Evolutionary conservation across 129 eudicot species (phyloP), one percentile per base, ranked within the genome.

Genomic region (Lactuca saligna): DNA sequence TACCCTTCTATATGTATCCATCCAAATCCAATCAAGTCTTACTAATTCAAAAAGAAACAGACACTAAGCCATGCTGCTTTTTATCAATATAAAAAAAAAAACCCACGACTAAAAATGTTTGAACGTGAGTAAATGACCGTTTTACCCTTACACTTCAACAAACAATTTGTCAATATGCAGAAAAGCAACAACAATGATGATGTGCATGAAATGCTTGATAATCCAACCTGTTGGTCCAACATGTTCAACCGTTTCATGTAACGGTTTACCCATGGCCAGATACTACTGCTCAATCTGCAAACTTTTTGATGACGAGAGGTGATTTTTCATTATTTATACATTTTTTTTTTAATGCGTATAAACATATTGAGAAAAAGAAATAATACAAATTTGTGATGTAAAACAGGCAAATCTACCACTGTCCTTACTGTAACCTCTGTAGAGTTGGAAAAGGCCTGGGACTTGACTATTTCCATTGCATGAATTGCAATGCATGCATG

Each of bases 401-500:
- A 8, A 57, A 79, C 96, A 92, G 98, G 87, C 82, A 89, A 63
- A 93, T 93, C 71, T 93, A 93, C 74, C 99, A 93, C 72, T 93
- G 99, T 85, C 97, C 95, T 4, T 93, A 74, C 81, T 93, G 97
- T 72, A 93, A 93, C 84, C 81, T 93, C 73, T 93, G 99, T 80
- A 81, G 99, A 79, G 87, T 93, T 60, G 95, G 99, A 62, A 89
- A 85, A 79, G 99, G 99, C 49, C 67, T 93, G 75, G 99, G 99
- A 54, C 39, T 93, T 11, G 97, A 89, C 68, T 89, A 76, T 69
- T 93, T 93, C 56, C 99, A 93, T 44, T 93, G 99, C 57, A 93
- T 93, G 99, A 89, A 77, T 38, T 93, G 98, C 79, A 93, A 93
- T 75, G 99, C 99, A 7, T 93, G 98, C 82, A 89, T 93, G 99